phyloP scores from a whole-genome alignment of 176 grass and related monocot genomes.

The Themeda triandra region DNA sequence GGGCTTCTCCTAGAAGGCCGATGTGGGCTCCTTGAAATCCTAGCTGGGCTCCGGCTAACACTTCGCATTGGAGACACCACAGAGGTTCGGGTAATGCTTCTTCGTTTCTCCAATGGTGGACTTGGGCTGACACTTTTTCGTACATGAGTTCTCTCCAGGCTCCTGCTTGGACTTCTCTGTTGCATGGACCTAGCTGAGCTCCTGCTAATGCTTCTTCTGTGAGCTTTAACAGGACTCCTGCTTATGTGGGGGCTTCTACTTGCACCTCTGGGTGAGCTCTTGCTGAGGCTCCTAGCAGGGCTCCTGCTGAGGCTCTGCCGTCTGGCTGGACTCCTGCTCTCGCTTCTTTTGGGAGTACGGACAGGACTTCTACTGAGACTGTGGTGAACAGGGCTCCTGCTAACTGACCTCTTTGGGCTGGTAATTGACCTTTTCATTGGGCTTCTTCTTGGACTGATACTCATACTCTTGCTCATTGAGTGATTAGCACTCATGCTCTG shows the following conservation, averaged over 20 bases:
- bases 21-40: constrained; percentile 39
- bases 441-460: constrained; percentile 80
- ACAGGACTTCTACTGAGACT: constrained; percentile 49
- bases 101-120: constrained; percentile 42
- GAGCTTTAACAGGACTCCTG: constrained; percentile 41
- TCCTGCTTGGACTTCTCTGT: constrained; percentile 54
- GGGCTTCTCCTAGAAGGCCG: constrained; percentile 46
- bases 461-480: constrained; percentile 97
- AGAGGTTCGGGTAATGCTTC: constrained; percentile 54
- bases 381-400: constrained; percentile 41
- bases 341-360: constrained; percentile 21
- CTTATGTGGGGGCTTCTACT: constrained; percentile 39
- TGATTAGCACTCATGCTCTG: constrained; percentile 67
- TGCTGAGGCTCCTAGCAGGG: constrained; percentile 40
- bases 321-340: constrained; percentile 40
- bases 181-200: constrained; percentile 56
- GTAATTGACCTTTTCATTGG: constrained; percentile 39
- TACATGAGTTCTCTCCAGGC: constrained; percentile 40
- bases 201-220: constrained; percentile 63
- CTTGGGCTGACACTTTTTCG: constrained; percentile 50
- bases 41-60: constrained; percentile 15
- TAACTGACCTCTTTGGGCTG: constrained; percentile 40
- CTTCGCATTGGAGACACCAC: constrained; percentile 11
- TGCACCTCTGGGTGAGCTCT: constrained; percentile 23
- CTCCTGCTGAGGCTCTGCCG: constrained; percentile 55